phyloP scores from a whole-genome alignment of 768 basidiomycete species.

The Dioszegia aurantiaca region DNA sequence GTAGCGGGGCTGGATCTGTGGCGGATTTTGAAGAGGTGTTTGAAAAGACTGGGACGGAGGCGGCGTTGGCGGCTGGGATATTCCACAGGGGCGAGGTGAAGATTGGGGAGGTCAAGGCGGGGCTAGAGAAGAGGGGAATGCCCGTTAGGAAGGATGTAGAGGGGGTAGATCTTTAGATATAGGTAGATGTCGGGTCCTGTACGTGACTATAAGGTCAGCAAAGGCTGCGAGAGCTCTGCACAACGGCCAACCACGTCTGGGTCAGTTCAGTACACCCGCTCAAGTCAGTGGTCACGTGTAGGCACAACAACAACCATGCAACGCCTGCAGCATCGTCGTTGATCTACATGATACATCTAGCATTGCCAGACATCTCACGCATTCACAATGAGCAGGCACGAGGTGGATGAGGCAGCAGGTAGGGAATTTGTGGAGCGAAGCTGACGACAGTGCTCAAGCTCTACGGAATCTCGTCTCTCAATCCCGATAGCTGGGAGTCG shows the following conservation, averaged over 20 bases:
- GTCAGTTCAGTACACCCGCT: too few species aligned
- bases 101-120: slow-evolving; percentile 74
- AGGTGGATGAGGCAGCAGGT: slow-evolving; percentile 43
- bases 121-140: slow-evolving; percentile 41
- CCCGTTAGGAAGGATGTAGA: slow-evolving; percentile 28
- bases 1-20: slow-evolving; percentile 80
- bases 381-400: slow-evolving; percentile 31
- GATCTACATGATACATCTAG: too few species aligned
- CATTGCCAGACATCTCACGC: too few species aligned
- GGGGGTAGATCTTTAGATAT: slow-evolving; percentile 16
- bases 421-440: neutral
- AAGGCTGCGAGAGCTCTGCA: too few species aligned
- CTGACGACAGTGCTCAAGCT: slow-evolving; percentile 65
- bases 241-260: too few species aligned
- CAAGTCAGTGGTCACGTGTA: slow-evolving; percentile 1
- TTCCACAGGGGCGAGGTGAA: slow-evolving; percentile 88
- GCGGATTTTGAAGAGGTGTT: slow-evolving; percentile 90
- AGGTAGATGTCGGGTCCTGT: too few species aligned
- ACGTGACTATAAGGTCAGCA: too few species aligned
- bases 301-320: too few species aligned
- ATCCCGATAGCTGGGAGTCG: slow-evolving; percentile 86
- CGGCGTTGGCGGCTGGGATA: slow-evolving; percentile 93
- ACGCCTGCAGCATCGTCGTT: too few species aligned
- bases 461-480: slow-evolving; percentile 74
- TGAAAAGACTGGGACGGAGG: slow-evolving; percentile 71